These are phyloP conservation scores for Calonectria montana DNA, from an alignment of 2,329 filamentous ascomycete genomes.

Conservation along the genomic window DNA sequence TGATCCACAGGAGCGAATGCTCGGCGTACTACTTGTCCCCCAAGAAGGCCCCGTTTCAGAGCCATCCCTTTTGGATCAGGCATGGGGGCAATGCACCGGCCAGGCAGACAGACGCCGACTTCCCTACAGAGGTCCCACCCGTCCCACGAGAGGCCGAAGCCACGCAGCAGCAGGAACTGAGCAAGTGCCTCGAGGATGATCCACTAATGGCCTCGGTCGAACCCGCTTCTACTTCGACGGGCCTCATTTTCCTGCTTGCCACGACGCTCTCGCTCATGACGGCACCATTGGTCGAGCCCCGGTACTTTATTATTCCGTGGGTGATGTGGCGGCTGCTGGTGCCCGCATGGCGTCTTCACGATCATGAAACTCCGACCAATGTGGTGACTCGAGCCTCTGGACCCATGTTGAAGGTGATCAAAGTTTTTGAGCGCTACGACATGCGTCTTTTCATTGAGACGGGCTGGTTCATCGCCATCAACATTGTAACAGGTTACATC, in stretches of 20 bases:
- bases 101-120: slow-evolving; percentile 24
- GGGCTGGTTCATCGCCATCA: slow-evolving; percentile 74
- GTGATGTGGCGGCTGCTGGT: slow-evolving; percentile 89
- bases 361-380: slow-evolving; percentile 20
- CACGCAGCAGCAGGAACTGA: slow-evolving; percentile 11
- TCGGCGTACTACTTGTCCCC: slow-evolving; percentile 23
- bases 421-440: slow-evolving; percentile 47
- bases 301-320: slow-evolving; percentile 97
- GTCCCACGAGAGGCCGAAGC: slow-evolving; percentile 16
- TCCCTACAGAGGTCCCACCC: slow-evolving; percentile 9
- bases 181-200: slow-evolving; percentile 39
- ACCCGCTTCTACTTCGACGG: slow-evolving; percentile 60
- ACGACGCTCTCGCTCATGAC: slow-evolving; percentile 85
- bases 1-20: slow-evolving; percentile 24
- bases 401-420: slow-evolving; percentile 9
- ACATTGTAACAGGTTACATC: slow-evolving; percentile 74
- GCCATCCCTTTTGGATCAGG: slow-evolving; percentile 43
- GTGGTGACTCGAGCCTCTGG: slow-evolving; percentile 7
- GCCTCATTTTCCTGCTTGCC: slow-evolving; percentile 71
- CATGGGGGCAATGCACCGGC: neutral
- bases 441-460: slow-evolving; percentile 71
- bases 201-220: slow-evolving; percentile 42
- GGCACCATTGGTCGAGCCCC: slow-evolving; percentile 91
- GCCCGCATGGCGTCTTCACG: slow-evolving; percentile 59
- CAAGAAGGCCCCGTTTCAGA: slow-evolving; percentile 37